Conservation (phyloP, 352 stramenopile species). For the Phytophthora aleatoria region DNA sequence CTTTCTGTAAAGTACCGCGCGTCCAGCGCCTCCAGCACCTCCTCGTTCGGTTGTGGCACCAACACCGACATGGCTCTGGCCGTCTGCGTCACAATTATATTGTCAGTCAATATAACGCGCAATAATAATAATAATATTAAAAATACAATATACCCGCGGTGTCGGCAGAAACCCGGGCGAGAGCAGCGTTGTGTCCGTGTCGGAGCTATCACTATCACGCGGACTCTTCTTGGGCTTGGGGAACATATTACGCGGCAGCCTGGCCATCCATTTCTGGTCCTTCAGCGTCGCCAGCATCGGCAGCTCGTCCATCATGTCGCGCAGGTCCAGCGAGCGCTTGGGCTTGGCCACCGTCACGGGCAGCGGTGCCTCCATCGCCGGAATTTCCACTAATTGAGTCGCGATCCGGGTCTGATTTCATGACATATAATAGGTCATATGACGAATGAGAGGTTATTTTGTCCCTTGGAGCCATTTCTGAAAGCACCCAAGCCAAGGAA, state of each 20-base stretch:
- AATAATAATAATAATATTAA: background rate
- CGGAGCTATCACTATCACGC: constrained; percentile 18
- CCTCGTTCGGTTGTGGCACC: constrained; percentile 65
- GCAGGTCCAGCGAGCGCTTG: constrained; percentile 46
- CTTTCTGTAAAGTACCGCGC: constrained; percentile 81
- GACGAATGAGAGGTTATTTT: constrained; percentile 7
- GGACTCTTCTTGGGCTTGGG: constrained; percentile 27
- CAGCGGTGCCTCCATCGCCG: constrained; percentile 31
- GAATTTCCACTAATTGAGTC: constrained; percentile 15
- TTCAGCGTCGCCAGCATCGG: constrained; percentile 59
- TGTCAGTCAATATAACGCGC: background rate
- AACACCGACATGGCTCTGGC: constrained; percentile 62
- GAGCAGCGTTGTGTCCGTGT: constrained; percentile 29
- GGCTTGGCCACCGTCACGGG: constrained; percentile 28
- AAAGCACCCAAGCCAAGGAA: constrained; percentile 13
- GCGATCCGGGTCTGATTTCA: constrained; percentile 17
- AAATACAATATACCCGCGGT: constrained; percentile 26
- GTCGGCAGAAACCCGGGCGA: constrained; percentile 44
- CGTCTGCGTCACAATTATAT: constrained; percentile 24
- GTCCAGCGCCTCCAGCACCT: constrained; percentile 74
- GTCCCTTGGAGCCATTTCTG: constrained; percentile 6
- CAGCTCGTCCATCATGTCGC: constrained; percentile 68
- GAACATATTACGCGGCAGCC: constrained; percentile 50
- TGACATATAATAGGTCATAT: constrained; percentile 10
- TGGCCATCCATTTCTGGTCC: constrained; percentile 72